These are phyloP conservation scores for Coleophoma cylindrospora DNA, from an alignment of 2,329 filamentous ascomycete species.

Conservation along the genomic window DNA sequence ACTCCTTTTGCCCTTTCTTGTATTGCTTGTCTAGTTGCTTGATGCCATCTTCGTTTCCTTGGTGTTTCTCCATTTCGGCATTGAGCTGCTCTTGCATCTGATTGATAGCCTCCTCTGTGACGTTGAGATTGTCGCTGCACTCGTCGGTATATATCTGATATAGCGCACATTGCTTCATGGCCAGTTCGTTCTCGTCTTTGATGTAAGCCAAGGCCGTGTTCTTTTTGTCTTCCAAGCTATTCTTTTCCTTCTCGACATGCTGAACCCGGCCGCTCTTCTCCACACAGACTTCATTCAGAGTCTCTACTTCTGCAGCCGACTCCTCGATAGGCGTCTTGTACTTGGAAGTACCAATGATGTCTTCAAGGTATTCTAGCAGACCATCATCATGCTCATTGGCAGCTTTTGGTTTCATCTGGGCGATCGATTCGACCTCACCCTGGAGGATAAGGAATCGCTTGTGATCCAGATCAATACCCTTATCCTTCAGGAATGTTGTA, in stretches of 20 bases:
- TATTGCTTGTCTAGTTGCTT: conserved; percentile 84
- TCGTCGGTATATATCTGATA: conserved; percentile 91
- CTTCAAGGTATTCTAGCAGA: conserved; percentile 91
- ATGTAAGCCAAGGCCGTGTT: conserved; percentile 87
- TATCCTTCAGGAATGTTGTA: conserved; percentile 77
- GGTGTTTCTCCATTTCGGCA: conserved; percentile 83
- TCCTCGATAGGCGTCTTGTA: conserved; percentile 98
- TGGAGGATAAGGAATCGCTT: conserved; percentile 97
- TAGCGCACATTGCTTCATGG: conserved; percentile 81
- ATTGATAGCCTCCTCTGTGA: conserved; percentile 84
- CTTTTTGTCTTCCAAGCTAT: conserved; percentile 90
- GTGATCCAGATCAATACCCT: conserved; percentile 93
- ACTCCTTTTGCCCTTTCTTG: conserved; percentile 76
- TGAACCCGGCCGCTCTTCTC: conserved; percentile 95
- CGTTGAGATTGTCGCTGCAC: conserved; percentile 80
- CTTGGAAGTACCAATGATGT: conserved; percentile 97
- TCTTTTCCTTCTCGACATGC: conserved; percentile 97
- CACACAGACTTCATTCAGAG: conserved; percentile 86
- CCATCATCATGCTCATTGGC: conserved; percentile 94
- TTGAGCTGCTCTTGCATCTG: conserved; percentile 87
- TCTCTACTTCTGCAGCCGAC: conserved; percentile 82
- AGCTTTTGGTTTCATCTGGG: conserved; percentile 98
- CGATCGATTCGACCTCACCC: conserved; percentile 96
- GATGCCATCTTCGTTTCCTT: conserved; percentile 85
- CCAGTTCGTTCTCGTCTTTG: conserved; percentile 87